Evolutionary conservation across 208 protist species (phyloP), one percentile per base, ranked within the genome.

Genomic region (Strigomonas culicis): DNA sequence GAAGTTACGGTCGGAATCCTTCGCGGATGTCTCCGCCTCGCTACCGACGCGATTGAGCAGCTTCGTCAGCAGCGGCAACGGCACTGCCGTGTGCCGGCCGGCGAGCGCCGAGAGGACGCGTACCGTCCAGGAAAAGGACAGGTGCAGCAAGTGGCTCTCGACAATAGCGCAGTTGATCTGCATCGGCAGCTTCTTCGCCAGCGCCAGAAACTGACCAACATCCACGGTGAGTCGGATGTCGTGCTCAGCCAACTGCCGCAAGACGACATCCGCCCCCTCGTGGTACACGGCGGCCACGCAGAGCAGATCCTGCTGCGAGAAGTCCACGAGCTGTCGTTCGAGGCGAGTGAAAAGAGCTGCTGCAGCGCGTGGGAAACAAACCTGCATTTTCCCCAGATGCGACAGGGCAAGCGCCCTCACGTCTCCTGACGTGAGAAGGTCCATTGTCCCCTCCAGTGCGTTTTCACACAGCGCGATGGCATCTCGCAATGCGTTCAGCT

Each of bases 1-100:
- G 13, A 94, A 58, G 51, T 86, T 90, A 21, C 85, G 80, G 56
- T 94, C 85, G 6, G 83, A 77, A 31, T 84, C 74, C 19, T 76
- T 81, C 15, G 74, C 71, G 34, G 57, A 50, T 8, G 67, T 60
- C 30, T 72, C 71, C 31, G 57, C 53, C 17, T 81, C 59, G 21
- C 63, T 56, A 41, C 77, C 62, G 61, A 91, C 75, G 28, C 73
- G 77, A 0, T 25, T 19, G 34, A 95, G 59, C 7, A 95, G 65
- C 1, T 46, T 28, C 21, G 58, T 44, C 43, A 93, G 70, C 36
- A 93, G 50, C 57, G 65, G 22, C 30, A 74, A n/a, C 4, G 84
- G 68, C 50, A 93, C 51, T 28, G 74, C 66, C 32, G 78, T 79
- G 34, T 82, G 82, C 19, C 79, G 74, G 10, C 70, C 36, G 15